Percentiles rank a stretch among this genome's conserved stretches.
These are phyloP conservation scores for Draba incana DNA, from an alignment of 345 rosid genomes.

Conservation along the genomic window DNA sequence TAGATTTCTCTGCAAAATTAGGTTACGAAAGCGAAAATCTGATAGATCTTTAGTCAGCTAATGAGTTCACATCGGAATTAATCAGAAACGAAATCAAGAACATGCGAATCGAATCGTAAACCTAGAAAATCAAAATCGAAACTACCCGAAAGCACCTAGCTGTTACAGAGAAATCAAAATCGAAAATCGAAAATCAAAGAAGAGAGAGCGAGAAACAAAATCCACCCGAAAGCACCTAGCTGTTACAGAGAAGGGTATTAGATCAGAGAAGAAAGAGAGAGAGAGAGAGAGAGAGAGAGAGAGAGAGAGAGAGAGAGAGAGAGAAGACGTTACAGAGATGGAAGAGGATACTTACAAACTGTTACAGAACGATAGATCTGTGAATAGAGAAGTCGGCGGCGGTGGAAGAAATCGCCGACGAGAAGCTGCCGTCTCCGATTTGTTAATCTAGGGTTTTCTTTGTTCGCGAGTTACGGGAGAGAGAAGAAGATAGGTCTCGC, in stretches of 20 bases:
- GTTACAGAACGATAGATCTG: conserved; percentile 29
- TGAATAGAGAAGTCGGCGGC: neutral
- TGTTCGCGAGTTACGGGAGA: conserved; percentile 32
- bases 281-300: neutral
- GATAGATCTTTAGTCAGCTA: conserved; percentile 16
- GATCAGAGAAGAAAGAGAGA: conserved; percentile 18
- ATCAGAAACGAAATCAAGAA: neutral
- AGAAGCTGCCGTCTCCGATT: conserved; percentile 38
- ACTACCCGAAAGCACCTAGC: too few relatives aligned
- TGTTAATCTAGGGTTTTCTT: conserved; percentile 43
- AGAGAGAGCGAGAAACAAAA: neutral
- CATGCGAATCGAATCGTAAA: neutral
- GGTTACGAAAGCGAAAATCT: neutral
- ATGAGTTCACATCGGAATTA: neutral
- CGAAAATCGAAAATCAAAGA: neutral
- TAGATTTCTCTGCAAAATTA: neutral
- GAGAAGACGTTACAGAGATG: conserved; percentile 17
- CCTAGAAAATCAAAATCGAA: neutral
- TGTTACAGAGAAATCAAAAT: neutral
- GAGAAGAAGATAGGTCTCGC: conserved; percentile 8
- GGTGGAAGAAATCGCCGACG: conserved; percentile 30
- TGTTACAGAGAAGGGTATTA: neutral
- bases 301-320: conserved; percentile 18
- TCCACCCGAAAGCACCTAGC: neutral
- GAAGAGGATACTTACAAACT: conserved; percentile 24